Conservation (phyloP, 75 land plant species). For the Ceratopteris richardii region DNA sequence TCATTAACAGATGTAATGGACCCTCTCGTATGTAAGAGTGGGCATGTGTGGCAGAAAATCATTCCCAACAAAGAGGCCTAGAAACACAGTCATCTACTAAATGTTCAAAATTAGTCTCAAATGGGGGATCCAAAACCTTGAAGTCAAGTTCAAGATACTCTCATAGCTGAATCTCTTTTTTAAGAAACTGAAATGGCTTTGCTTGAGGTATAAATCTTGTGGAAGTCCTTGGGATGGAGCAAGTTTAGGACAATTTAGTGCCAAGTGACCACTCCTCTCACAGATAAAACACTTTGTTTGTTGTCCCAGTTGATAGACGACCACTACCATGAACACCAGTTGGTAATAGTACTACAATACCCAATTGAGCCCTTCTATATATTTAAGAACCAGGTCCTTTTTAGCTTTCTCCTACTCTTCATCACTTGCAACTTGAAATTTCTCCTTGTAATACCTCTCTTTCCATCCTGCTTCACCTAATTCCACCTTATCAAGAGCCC, state of each 20-base stretch:
- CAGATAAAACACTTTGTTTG: slow-evolving; percentile 90
- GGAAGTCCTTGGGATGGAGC: no score
- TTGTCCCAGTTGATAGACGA: slow-evolving; percentile 80
- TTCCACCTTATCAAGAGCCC: slow-evolving; percentile 20
- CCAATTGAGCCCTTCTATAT: no score
- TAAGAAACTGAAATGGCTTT: no score
- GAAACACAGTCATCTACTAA: slow-evolving; percentile 94
- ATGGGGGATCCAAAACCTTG: slow-evolving; percentile 60
- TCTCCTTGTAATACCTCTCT: slow-evolving; percentile 91
- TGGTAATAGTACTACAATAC: no score
- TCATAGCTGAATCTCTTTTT: slow-evolving; percentile 82
- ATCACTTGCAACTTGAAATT: slow-evolving; percentile 57
- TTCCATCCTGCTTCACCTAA: slow-evolving; percentile 93
- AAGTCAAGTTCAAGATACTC: slow-evolving; percentile 90
- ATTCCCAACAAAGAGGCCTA: slow-evolving; percentile 99
- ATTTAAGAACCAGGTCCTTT: no score
- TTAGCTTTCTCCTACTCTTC: no score
- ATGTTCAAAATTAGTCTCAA: slow-evolving; percentile 71
- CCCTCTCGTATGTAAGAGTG: slow-evolving; percentile 94
- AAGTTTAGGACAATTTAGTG: slow-evolving; percentile 52
- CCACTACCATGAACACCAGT: no score
- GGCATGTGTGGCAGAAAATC: slow-evolving; percentile 99
- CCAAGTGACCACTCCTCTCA: slow-evolving; percentile 88
- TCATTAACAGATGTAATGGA: slow-evolving; percentile 85
- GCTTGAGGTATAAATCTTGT: no score